Evolutionary conservation across 192 early-diverging fungal genomes (phyloP).

Genomic region (Coemansia sp.): DNA sequence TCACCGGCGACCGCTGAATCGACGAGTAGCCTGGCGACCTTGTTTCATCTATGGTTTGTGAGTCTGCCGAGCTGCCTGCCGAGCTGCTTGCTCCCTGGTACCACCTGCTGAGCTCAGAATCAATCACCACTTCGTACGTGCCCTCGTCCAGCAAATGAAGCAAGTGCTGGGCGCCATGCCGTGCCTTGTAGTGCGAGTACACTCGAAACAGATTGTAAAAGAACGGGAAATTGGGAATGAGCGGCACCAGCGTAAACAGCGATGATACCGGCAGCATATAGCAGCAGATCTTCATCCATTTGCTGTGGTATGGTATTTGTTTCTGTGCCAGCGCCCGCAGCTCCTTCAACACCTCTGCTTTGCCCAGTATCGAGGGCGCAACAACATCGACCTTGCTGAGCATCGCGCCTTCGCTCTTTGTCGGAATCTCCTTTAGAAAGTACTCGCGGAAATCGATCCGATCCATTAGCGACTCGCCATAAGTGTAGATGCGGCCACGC

Average conservation of each 20-base stretch:
- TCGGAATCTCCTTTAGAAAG: slow-evolving; percentile 71
- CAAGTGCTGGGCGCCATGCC: slow-evolving; percentile 54
- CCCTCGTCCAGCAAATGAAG: slow-evolving; percentile 30
- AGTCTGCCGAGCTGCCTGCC: slow-evolving; percentile 9
- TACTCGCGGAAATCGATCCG: slow-evolving; percentile 70
- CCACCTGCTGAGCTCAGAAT: slow-evolving; percentile 35
- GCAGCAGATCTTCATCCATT: slow-evolving; percentile 67
- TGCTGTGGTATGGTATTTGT: slow-evolving; percentile 64
- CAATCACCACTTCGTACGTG: slow-evolving; percentile 32
- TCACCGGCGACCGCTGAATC: slow-evolving; percentile 8
- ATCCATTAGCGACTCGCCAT: slow-evolving; percentile 66
- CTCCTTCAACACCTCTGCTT: slow-evolving; percentile 43
- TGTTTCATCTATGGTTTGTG: slow-evolving; percentile 12
- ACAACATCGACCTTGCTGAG: slow-evolving; percentile 36
- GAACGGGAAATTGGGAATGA: slow-evolving; percentile 74
- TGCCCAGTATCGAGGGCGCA: slow-evolving; percentile 51
- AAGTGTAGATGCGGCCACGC: slow-evolving; percentile 59
- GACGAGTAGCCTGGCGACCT: slow-evolving; percentile 4
- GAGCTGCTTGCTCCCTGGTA: slow-evolving; percentile 15
- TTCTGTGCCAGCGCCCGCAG: slow-evolving; percentile 51
- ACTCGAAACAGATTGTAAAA: slow-evolving; percentile 78
- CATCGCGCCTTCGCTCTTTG: slow-evolving; percentile 43
- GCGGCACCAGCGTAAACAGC: slow-evolving; percentile 67
- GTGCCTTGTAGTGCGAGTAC: slow-evolving; percentile 80
- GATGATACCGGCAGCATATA: slow-evolving; percentile 66